phyloP scores from a whole-genome alignment of 768 basidiomycete genomes.

The Paxillus rubicundulus region DNA sequence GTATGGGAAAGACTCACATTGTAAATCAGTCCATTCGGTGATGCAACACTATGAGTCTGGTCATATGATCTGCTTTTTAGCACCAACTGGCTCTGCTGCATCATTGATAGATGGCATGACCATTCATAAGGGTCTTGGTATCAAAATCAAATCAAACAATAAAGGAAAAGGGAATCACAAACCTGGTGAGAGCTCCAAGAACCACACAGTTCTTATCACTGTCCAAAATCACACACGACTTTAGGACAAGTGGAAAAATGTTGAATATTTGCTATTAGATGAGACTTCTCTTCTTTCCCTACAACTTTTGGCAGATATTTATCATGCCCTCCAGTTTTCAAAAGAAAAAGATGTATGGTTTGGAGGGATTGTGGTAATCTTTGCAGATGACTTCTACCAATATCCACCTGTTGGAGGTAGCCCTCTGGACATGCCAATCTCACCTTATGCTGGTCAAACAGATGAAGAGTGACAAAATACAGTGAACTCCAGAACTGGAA shows the following conservation, averaged over 20 bases:
- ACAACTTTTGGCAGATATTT: conserved; percentile 6
- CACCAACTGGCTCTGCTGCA: conserved; percentile 33
- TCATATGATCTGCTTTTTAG: conserved; percentile 26
- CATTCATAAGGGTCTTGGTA: conserved; percentile 23
- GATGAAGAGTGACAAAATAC: background rate
- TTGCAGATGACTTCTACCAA: conserved; percentile 35
- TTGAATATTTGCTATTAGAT: background rate
- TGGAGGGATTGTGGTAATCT: conserved; percentile 31
- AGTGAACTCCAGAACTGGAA: background rate
- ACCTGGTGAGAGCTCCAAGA: background rate
- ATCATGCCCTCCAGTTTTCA: conserved; percentile 26
- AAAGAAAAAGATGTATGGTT: conserved; percentile 26
- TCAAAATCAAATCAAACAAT: conserved; percentile 13
- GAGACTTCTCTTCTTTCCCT: background rate
- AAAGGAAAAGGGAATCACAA: conserved; percentile 9
- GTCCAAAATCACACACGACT: background rate
- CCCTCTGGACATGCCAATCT: conserved; percentile 27
- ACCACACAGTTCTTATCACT: background rate
- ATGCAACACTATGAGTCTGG: conserved; percentile 20
- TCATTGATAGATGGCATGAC: conserved; percentile 29
- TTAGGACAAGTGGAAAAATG: background rate
- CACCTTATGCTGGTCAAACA: background rate
- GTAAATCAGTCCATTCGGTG: conserved; percentile 21
- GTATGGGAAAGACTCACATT: conserved; percentile 35
- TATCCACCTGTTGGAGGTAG: conserved; percentile 30